Evolutionary conservation across 2,329 filamentous ascomycete genomes (phyloP).

Genomic region (Fusarium sp.): DNA sequence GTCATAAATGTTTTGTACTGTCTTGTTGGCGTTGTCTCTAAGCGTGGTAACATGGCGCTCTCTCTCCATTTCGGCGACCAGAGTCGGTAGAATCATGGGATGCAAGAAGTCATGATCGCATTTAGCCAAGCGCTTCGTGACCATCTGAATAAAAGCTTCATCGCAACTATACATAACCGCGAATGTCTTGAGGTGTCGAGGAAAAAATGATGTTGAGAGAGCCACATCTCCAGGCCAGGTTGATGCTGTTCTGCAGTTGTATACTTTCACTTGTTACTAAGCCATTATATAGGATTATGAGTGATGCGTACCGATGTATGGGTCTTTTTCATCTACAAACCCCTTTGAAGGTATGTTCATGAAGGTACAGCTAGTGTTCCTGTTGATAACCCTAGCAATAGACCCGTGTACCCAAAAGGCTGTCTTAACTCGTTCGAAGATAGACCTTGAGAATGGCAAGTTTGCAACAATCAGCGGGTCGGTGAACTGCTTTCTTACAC

Average conservation of each 20-base stretch:
- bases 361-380: constrained; percentile 4
- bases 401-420: not conserved
- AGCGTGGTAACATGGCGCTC: constrained; percentile 2
- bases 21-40: not conserved
- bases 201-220: not conserved
- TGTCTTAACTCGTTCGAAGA: too few species aligned
- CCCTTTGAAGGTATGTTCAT: not conserved
- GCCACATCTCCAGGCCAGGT: constrained; percentile 4
- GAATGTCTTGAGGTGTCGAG: not conserved
- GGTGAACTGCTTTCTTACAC: too few species aligned
- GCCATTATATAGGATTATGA: accelerated
- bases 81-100: not conserved
- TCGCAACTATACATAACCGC: constrained; percentile 9
- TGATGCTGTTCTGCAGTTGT: constrained; percentile 1
- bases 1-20: not conserved
- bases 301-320: not conserved
- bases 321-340: accelerated
- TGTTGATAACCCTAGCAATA: constrained; percentile 12
- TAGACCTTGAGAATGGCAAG: not conserved
- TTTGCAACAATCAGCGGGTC: not conserved
- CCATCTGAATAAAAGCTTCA: not conserved
- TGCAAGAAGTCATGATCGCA: not conserved
- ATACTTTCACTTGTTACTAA: not conserved
- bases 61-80: constrained; percentile 1
- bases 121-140: not conserved